Percentiles rank a stretch among this genome's conserved stretches.
Evolutionary conservation across 2,329 filamentous ascomycete genomes (phyloP).

Genomic region (Diaporthe aspalathi): DNA sequence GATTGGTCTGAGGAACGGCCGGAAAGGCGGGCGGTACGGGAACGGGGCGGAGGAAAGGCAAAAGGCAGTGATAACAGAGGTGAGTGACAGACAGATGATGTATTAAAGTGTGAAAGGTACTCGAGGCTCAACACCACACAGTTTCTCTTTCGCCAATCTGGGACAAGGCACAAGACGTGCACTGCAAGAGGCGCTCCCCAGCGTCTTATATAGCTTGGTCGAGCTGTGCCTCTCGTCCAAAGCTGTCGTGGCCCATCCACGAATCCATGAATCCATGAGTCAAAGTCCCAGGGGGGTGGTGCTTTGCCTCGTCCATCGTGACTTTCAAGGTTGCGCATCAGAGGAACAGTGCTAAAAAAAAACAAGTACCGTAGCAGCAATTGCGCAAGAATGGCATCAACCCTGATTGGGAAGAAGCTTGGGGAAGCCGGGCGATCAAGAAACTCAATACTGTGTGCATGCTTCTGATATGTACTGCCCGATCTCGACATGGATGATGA

Average conservation of each 20-base stretch:
- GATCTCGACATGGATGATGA: not conserved
- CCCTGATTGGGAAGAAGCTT: constrained; percentile 29
- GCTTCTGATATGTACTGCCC: not conserved
- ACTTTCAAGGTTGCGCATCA: constrained; percentile 21
- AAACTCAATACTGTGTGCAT: not conserved
- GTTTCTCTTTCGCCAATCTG: not conserved
- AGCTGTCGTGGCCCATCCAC: not conserved
- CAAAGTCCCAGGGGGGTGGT: constrained; percentile 16
- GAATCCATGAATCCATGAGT: constrained; percentile 24
- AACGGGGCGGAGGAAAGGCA: not conserved
- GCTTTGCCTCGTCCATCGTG: constrained; percentile 20
- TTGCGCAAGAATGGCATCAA: constrained; percentile 33
- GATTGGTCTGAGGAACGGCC: not conserved
- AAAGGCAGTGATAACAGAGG: not conserved
- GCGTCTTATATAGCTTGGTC: constrained; percentile 24
- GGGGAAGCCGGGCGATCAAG: constrained; percentile 30
- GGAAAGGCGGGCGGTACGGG: not conserved
- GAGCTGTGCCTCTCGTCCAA: not conserved
- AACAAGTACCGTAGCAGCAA: not conserved
- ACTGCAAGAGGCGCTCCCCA: not conserved
- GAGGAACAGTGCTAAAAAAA: constrained; percentile 23
- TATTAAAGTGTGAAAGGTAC: not conserved
- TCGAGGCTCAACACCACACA: constrained; percentile 18
- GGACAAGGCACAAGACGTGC: too few relatives aligned
- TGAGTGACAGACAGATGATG: not conserved